phyloP scores from a whole-genome alignment of 495 filamentous ascomycete species.

The Talaromyces ruber region DNA sequence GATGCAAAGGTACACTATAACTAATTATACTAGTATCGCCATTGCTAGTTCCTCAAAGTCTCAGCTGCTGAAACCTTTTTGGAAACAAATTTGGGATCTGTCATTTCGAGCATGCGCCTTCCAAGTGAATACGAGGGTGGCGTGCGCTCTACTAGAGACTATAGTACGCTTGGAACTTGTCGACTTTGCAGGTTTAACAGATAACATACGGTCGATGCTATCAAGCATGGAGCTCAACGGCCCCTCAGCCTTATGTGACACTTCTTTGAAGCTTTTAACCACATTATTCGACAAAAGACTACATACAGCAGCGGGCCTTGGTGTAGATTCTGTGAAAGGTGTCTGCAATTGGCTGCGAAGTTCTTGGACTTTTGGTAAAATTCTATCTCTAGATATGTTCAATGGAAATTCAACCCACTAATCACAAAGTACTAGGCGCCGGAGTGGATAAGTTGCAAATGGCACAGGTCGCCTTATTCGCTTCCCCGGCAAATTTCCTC shows the following conservation, averaged over 20 bases:
- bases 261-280: constrained; percentile 66
- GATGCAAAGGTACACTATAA: neutral
- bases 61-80: constrained; percentile 31
- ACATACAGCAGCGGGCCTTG: constrained; percentile 50
- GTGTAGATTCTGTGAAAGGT: constrained; percentile 54
- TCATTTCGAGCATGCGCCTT: constrained; percentile 62
- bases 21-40: constrained; percentile 19
- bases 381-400: neutral
- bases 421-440: constrained; percentile 17
- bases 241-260: constrained; percentile 70
- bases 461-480: constrained; percentile 31
- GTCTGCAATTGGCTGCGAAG: constrained; percentile 72
- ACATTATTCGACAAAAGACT: constrained; percentile 46
- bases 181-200: constrained; percentile 50
- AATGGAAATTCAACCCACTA: constrained; percentile 5
- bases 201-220: constrained; percentile 60
- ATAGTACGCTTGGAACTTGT: constrained; percentile 57
- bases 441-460: constrained; percentile 30
- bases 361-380: constrained; percentile 66
- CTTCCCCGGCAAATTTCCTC: constrained; percentile 30
- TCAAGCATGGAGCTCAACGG: constrained; percentile 71
- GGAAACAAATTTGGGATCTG: constrained; percentile 71
- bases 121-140: constrained; percentile 62
- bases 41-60: constrained; percentile 16
- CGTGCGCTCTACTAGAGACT: constrained; percentile 65